These are phyloP conservation scores for Lactuca saligna DNA, from an alignment of 129 eudicot genomes.

Conservation along the genomic window DNA sequence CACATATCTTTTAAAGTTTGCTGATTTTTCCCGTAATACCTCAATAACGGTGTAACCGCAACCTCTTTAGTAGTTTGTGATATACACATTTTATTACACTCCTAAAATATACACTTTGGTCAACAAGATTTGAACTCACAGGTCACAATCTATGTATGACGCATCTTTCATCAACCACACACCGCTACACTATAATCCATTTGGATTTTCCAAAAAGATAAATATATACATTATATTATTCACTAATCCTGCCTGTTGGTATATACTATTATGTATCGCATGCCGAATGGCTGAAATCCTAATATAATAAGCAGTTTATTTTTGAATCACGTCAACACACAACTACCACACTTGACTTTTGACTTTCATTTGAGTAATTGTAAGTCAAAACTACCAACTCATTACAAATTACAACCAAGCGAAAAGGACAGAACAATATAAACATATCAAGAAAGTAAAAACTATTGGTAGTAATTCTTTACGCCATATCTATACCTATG, in stretches of 20 bases:
- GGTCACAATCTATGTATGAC: too few species aligned
- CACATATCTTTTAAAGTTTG: too few species aligned
- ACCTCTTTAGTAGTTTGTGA: background rate
- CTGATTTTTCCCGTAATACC: too few species aligned
- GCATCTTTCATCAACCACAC: too few species aligned
- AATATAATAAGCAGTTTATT: background rate
- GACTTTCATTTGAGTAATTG: background rate
- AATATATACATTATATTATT: background rate
- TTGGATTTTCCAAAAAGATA: background rate
- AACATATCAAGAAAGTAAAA: background rate
- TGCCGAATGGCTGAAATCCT: background rate
- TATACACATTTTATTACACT: background rate
- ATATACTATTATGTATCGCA: background rate
- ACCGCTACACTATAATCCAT: too few species aligned
- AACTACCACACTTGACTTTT: slow-evolving; percentile 4
- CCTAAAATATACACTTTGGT: too few species aligned
- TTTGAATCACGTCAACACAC: background rate
- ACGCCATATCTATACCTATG: too few species aligned
- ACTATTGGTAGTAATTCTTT: background rate
- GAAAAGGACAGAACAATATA: background rate
- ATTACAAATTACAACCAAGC: background rate
- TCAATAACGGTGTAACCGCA: too few species aligned
- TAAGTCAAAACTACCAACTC: background rate
- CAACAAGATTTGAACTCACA: too few species aligned
- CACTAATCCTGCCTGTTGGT: background rate